phyloP scores from a whole-genome alignment of 2,329 filamentous ascomycete species.

The Apiospora marii region DNA sequence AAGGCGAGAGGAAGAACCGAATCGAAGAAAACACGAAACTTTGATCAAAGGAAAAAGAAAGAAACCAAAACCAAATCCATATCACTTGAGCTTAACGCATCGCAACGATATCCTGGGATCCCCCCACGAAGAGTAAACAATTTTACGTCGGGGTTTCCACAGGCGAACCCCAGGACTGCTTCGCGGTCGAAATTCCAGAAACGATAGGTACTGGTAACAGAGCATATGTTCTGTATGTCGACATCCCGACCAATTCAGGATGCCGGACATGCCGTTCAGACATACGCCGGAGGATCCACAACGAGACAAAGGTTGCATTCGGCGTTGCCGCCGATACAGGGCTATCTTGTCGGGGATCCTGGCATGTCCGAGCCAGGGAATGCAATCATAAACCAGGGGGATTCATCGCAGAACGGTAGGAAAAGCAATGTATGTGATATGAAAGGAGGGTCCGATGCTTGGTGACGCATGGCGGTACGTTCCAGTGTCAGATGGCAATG shows the following conservation, averaged over 20 bases:
- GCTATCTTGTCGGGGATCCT: constrained; percentile 25
- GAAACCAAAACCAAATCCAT: constrained; percentile 26
- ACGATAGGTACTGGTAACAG: constrained; percentile 12
- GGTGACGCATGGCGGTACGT: constrained; percentile 29
- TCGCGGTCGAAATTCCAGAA: constrained; percentile 9
- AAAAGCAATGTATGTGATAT: constrained; percentile 46
- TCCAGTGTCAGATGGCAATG: constrained; percentile 27
- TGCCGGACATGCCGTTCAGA: constrained; percentile 52
- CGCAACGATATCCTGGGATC: constrained; percentile 26
- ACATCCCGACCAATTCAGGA: constrained; percentile 40
- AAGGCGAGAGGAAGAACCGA: not conserved
- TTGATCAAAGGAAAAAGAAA: constrained; percentile 25
- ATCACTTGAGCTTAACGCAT: constrained; percentile 25
- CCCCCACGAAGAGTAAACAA: constrained; percentile 8
- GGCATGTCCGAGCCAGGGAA: constrained; percentile 45
- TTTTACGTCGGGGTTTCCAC: constrained; percentile 7
- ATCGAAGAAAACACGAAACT: constrained; percentile 11
- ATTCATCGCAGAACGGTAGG: constrained; percentile 49
- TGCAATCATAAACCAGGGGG: constrained; percentile 44
- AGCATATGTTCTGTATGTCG: constrained; percentile 34
- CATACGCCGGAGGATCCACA: constrained; percentile 27
- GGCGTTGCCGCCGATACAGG: not conserved
- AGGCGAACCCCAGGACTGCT: constrained; percentile 2
- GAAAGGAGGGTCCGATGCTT: constrained; percentile 35
- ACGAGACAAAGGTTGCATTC: not conserved